Percentiles rank a stretch among this genome's conserved stretches.
These are phyloP conservation scores for Sclerotinia trifoliorum DNA, from an alignment of 2,329 filamentous ascomycete genomes.

Conservation along the genomic window DNA sequence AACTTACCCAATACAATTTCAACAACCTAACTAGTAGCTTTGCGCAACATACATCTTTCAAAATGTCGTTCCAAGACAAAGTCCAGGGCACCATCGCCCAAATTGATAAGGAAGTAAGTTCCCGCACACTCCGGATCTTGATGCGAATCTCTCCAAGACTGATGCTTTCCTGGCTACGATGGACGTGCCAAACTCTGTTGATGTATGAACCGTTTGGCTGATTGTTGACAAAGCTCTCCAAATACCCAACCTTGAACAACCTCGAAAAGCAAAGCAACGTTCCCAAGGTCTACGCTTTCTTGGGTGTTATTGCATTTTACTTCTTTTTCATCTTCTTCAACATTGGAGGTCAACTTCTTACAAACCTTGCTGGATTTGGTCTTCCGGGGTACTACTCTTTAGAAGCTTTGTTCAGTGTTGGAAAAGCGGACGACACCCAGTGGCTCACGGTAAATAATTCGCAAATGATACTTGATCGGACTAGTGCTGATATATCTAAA, in stretches of 20 bases:
- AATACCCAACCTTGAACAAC: conserved; percentile 80
- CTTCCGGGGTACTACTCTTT: conserved; percentile 85
- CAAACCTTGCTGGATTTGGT: conserved; percentile 81
- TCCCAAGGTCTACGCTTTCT: conserved; percentile 80
- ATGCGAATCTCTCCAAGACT: background rate
- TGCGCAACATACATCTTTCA: conserved; percentile 40
- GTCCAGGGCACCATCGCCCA: conserved; percentile 73
- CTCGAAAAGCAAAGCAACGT: conserved; percentile 80
- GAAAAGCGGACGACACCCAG: conserved; percentile 78
- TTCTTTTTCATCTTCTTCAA: conserved; percentile 93
- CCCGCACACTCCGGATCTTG: conserved; percentile 22
- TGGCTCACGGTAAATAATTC: conserved; percentile 63
- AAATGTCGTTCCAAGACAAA: conserved; percentile 78
- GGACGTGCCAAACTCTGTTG: background rate
- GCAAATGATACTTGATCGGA: conserved; percentile 16
- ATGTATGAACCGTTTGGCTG: background rate
- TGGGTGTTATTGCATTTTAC: conserved; percentile 75
- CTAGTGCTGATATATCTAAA: conserved; percentile 21
- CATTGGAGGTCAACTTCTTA: conserved; percentile 82
- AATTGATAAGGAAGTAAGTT: conserved; percentile 78
- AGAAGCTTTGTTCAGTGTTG: conserved; percentile 68
- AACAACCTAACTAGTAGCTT: background rate
- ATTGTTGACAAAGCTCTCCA: conserved; percentile 62
- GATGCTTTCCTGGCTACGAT: background rate
- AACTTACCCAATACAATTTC: conserved; percentile 1